Evolutionary conservation across 306 rosid genomes (phyloP).

Genomic region (Purshia tridentata): DNA sequence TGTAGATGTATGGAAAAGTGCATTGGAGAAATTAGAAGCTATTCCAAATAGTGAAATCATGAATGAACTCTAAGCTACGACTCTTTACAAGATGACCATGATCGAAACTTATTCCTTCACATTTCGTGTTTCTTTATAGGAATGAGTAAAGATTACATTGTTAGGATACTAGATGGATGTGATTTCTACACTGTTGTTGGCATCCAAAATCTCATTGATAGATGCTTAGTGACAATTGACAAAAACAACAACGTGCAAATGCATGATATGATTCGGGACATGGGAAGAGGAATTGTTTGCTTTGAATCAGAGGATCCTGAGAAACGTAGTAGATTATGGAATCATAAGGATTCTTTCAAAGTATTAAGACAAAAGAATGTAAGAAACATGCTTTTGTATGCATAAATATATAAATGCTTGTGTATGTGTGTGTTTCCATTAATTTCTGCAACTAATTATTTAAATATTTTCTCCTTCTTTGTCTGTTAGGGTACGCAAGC

Average conservation of each 20-base stretch:
- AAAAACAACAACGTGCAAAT: neutral
- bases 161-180: neutral
- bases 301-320: neutral
- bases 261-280: neutral
- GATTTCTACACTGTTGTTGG: neutral
- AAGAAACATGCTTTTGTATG: neutral
- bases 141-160: neutral
- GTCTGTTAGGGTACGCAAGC: neutral
- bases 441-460: neutral
- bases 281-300: neutral
- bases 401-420: no score
- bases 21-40: neutral
- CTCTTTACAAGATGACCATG: neutral
- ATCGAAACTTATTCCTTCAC: neutral
- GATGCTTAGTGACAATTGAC: neutral
- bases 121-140: conserved; percentile 2
- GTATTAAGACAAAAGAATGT: neutral
- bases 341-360: neutral
- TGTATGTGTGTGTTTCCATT: neutral
- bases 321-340: neutral
- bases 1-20: neutral
- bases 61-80: neutral
- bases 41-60: neutral
- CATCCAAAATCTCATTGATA: neutral
- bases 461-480: neutral